These are phyloP conservation scores for Pleurotus pulmonarius DNA, from an alignment of 768 basidiomycete species.

Conservation along the genomic window DNA sequence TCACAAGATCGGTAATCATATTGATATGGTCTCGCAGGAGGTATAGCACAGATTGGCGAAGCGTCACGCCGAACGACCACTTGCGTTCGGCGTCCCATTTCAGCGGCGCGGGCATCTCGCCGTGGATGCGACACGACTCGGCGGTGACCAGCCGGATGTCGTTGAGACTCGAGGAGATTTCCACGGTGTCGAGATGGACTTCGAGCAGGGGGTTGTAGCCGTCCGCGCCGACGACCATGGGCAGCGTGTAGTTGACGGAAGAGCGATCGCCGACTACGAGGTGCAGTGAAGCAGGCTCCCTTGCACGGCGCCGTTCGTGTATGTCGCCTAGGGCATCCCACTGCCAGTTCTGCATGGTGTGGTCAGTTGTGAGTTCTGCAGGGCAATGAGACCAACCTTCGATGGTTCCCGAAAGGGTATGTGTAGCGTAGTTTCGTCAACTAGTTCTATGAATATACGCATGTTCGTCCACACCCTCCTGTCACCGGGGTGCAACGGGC, in stretches of 20 bases:
- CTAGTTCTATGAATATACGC: constrained; percentile 78
- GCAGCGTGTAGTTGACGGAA: constrained; percentile 79
- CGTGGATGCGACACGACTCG: constrained; percentile 70
- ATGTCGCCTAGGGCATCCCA: constrained; percentile 67
- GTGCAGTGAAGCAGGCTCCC: constrained; percentile 71
- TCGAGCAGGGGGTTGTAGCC: constrained; percentile 83
- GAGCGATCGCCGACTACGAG: constrained; percentile 77
- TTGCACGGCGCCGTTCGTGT: constrained; percentile 46
- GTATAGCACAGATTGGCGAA: constrained; percentile 71
- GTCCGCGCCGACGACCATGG: constrained; percentile 66
- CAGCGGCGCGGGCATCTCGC: constrained; percentile 76
- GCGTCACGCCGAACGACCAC: constrained; percentile 73
- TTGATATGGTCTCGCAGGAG: constrained; percentile 92
- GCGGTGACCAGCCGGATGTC: constrained; percentile 76
- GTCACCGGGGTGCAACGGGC: constrained; percentile 69
- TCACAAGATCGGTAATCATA: constrained; percentile 89
- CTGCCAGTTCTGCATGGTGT: constrained; percentile 72
- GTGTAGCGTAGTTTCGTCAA: constrained; percentile 70
- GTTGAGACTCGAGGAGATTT: constrained; percentile 82
- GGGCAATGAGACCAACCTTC: constrained; percentile 46
- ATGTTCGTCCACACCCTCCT: constrained; percentile 79
- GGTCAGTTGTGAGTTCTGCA: too few species aligned
- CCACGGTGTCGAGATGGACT: constrained; percentile 77
- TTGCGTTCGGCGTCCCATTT: constrained; percentile 77
- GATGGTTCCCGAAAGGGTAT: constrained; percentile 92